A percentile compares a stretch with the other conserved stretches of the same genome.
phyloP scores from a whole-genome alignment of 1,284 basidiomycete genomes.

The Cutaneotrichosporon sp. region DNA sequence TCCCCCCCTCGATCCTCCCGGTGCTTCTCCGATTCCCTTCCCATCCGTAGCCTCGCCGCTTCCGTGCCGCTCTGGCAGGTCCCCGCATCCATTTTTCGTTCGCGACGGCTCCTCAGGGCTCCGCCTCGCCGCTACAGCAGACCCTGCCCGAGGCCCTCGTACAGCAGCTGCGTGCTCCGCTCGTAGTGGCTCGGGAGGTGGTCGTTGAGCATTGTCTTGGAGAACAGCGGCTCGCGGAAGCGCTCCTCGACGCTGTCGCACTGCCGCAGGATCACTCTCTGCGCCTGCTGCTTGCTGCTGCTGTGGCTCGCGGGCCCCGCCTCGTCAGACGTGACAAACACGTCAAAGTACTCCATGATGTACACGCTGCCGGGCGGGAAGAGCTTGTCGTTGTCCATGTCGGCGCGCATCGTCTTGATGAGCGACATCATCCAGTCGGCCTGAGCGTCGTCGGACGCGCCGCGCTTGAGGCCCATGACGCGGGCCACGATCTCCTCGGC shows the following conservation, averaged over 20 bases:
- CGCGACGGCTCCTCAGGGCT: too few species aligned
- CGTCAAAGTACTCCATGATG: constrained; percentile 53
- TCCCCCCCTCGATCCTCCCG: neutral
- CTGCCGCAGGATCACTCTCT: constrained; percentile 54
- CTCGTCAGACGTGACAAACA: constrained; percentile 45
- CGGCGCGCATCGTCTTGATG: constrained; percentile 55
- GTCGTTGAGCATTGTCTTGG: constrained; percentile 51
- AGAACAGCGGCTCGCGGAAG: constrained; percentile 55
- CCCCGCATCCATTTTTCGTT: too few species aligned
- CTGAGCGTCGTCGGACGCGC: constrained; percentile 25
- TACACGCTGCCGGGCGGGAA: constrained; percentile 51
- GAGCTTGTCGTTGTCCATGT: constrained; percentile 55
- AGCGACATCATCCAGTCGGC: constrained; percentile 54
- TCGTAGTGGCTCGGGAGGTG: constrained; percentile 51
- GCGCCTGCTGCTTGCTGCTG: constrained; percentile 43
- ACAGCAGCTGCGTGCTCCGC: constrained; percentile 45
- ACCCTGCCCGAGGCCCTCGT: constrained; percentile 36
- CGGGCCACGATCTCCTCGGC: constrained; percentile 58
- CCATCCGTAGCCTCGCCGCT: too few species aligned
- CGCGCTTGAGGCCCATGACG: constrained; percentile 46
- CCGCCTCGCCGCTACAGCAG: constrained; percentile 11
- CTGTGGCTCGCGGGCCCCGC: constrained; percentile 6
- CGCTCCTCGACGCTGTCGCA: constrained; percentile 56
- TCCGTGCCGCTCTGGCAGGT: too few species aligned
- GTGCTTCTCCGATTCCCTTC: neutral